Conservation (phyloP, 208 protist species). For the Acanthamoeba castellanii region DNA sequence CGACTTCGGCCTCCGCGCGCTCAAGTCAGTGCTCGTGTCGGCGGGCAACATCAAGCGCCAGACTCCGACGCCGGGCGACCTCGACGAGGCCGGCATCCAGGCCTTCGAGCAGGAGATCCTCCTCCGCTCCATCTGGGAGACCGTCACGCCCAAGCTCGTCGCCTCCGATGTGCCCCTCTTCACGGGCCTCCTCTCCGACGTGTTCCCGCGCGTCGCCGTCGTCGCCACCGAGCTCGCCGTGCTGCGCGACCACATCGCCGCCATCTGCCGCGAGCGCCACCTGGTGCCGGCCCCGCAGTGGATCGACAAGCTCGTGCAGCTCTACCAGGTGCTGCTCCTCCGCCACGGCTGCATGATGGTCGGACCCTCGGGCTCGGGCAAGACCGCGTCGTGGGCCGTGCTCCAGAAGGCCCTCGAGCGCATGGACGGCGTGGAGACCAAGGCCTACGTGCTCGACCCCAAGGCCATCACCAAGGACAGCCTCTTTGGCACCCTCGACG, state of each 20-base stretch:
- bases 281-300: constrained; percentile 90
- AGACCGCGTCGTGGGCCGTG: constrained; percentile 96
- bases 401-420: constrained; percentile 95
- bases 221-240: not conserved
- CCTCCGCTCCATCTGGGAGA: constrained; percentile 95
- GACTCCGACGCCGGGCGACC: not conserved
- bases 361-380: constrained; percentile 98
- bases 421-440: constrained; percentile 72
- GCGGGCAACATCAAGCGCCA: constrained; percentile 97
- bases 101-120: constrained; percentile 94
- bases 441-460: constrained; percentile 97
- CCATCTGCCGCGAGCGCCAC: constrained; percentile 91
- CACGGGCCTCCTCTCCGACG: constrained; percentile 95
- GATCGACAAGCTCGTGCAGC: constrained; percentile 98
- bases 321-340: constrained; percentile 97
- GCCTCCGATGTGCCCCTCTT: constrained; percentile 97
- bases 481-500: constrained; percentile 98
- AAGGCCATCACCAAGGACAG: constrained; percentile 98
- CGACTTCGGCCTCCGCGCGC: constrained; percentile 99
- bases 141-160: constrained; percentile 98
- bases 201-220: constrained; percentile 93
- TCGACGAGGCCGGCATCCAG: not conserved
- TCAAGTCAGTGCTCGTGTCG: constrained; percentile 99
- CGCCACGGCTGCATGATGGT: constrained; percentile 99
- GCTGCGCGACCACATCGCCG: constrained; percentile 86